phyloP scores from a whole-genome alignment of 1,284 basidiomycete genomes.

The Ganoderma multipileum region DNA sequence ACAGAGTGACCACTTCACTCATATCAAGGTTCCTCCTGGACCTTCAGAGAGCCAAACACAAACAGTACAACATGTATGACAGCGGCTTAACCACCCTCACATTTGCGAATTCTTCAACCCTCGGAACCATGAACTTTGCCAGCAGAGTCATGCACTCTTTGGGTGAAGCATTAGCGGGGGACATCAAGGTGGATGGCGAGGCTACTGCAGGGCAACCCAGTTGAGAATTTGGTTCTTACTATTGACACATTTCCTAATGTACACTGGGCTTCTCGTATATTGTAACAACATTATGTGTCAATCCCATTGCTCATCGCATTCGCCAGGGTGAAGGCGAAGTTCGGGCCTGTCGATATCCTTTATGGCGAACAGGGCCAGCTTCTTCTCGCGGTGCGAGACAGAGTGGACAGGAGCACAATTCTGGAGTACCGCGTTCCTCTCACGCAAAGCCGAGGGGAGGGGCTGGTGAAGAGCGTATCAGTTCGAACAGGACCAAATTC shows the following conservation, averaged over 20 bases:
- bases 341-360: background rate
- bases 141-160: background rate
- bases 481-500: too few species aligned
- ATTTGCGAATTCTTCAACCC: background rate
- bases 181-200: background rate
- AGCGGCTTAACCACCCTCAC: background rate
- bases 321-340: background rate
- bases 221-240: too few species aligned
- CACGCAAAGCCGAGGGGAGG: background rate
- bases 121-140: background rate
- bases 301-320: too few species aligned
- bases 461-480: background rate
- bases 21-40: conserved; percentile 7
- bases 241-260: too few species aligned
- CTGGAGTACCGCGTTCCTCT: too few species aligned
- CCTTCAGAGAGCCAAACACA: conserved; percentile 1
- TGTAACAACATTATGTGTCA: too few species aligned
- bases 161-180: background rate
- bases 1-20: background rate
- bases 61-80: background rate
- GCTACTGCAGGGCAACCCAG: background rate
- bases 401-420: too few species aligned
- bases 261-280: too few species aligned
- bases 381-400: too few species aligned
- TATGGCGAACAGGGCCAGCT: too few species aligned